Base-by-base conservation (phyloP, 106 monocot species). In the Triglochin maritima region DNA sequence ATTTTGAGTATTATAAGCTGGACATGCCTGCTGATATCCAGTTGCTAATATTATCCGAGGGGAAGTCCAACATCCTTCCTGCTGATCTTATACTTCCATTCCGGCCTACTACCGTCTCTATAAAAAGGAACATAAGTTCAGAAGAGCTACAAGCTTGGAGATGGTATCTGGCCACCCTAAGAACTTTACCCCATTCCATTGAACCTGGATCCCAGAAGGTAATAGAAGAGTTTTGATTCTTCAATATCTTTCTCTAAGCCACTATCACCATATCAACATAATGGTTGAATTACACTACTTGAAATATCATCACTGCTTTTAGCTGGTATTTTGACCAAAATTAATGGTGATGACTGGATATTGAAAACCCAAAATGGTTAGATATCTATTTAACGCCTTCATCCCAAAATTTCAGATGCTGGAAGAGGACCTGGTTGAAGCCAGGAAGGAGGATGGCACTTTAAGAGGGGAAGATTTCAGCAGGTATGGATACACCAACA, bases 51-150 rank as follows among this genome's bases (percentile, higher is more conserved):
- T 63, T 99, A 49, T 99, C 98, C 7, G 98, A 92, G 58, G 86
- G 77, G 16, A 99, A 89, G 71, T 99, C 98, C 45, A 91, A 88
- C 62, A 86, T 92, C 47, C 73, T 99, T 49, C 98, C 98, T 62
- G 88, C 92, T 62, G 88, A 99, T 78, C 55, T 92, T 43, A 76
- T 99, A 11, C 44, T 99, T 47, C 89, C 92, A 63, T 82, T 92
- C 47, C 70, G 70, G 2, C 91, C 86, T 15, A 71, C 56, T 47
- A 53, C 71, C 7, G 72, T 88, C 44, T 61, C 55, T 59, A 49
- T 70, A 11, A n/a, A 69, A 55, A 60, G 68, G 11, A 67, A 71
- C 64, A 54, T 63, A 59, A 71, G 57, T 59, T 44, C 60, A 9
- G 79, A 84, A 72, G 68, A 99, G 58, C 54, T 92, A 43, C 63